Evolutionary conservation across 768 basidiomycete species (phyloP).

Genomic region (Pulveroboletus sp.): DNA sequence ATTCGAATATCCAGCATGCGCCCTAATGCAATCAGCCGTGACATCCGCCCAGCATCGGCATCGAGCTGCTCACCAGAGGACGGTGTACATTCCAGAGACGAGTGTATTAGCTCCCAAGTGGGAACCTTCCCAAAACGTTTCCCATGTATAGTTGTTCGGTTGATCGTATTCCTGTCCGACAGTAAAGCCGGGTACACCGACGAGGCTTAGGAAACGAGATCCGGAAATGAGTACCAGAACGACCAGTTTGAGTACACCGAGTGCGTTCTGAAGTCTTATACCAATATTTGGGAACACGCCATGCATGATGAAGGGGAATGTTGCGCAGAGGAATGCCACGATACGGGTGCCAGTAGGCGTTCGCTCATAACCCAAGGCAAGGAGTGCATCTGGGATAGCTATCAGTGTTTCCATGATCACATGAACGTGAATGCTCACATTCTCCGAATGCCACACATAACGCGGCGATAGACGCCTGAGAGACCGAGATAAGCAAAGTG

Average conservation of each 20-base stretch:
- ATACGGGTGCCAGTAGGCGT: constrained; percentile 46
- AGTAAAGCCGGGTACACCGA: constrained; percentile 45
- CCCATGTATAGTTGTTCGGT: constrained; percentile 57
- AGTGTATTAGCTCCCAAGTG: constrained; percentile 54
- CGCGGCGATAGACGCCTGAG: constrained; percentile 53
- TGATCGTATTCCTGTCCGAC: constrained; percentile 47
- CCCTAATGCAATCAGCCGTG: constrained; percentile 37
- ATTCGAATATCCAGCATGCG: constrained; percentile 67
- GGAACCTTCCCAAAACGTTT: constrained; percentile 60
- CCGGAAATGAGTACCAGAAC: constrained; percentile 48
- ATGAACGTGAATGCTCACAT: constrained; percentile 40
- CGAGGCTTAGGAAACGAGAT: constrained; percentile 50
- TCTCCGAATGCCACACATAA: constrained; percentile 67
- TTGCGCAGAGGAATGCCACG: constrained; percentile 51
- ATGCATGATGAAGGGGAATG: constrained; percentile 54
- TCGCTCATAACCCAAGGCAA: constrained; percentile 45
- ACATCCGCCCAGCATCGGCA: background rate
- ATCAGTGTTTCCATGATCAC: background rate
- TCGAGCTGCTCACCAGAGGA: constrained; percentile 51
- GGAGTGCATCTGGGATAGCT: constrained; percentile 50
- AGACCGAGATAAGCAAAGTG: background rate
- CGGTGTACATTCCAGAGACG: constrained; percentile 59
- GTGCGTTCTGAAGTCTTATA: constrained; percentile 55
- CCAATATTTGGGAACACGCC: constrained; percentile 51
- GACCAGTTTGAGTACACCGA: constrained; percentile 59